Evolutionary conservation across 176 grass and related monocot species (phyloP).

Genomic region (Pharus latifolius): DNA sequence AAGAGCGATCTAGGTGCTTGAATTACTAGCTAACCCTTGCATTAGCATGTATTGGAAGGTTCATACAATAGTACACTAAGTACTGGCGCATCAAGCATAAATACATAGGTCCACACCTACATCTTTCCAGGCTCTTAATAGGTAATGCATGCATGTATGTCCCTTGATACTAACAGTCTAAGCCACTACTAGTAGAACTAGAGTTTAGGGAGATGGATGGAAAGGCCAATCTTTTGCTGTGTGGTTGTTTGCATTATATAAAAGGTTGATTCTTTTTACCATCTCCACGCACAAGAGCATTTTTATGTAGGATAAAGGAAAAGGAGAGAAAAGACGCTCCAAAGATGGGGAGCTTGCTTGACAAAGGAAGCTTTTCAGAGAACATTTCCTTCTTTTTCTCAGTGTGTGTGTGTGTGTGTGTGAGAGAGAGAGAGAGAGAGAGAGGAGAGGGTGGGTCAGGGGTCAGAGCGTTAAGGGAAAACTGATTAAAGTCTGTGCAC

Average conservation of each 20-base stretch:
- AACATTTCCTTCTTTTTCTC: conserved; percentile 53
- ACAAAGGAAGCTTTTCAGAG: conserved; percentile 88
- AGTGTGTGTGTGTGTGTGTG: no score
- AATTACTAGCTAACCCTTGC: conserved; percentile 12
- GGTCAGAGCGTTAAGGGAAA: conserved; percentile 57
- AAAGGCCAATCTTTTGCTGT: conserved; percentile 32
- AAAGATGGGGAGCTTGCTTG: conserved; percentile 60
- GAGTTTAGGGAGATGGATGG: not conserved
- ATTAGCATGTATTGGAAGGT: conserved; percentile 24
- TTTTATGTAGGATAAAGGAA: conserved; percentile 54
- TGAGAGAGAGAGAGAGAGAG: conserved; percentile 12
- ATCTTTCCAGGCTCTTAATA: conserved; percentile 21
- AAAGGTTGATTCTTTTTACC: conserved; percentile 47
- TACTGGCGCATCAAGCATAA: not conserved
- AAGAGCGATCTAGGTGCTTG: conserved; percentile 37
- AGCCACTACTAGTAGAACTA: conserved; percentile 1
- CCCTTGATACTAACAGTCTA: conserved; percentile 8
- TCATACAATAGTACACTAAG: not conserved
- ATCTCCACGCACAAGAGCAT: conserved; percentile 24
- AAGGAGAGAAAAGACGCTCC: conserved; percentile 60
- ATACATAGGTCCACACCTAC: conserved; percentile 14
- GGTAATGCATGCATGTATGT: conserved; percentile 25
- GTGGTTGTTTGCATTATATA: conserved; percentile 9
- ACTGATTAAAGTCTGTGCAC: conserved; percentile 57
- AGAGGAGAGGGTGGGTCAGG: conserved; percentile 13